Percentiles rank a stretch among this genome's conserved stretches.
Evolutionary conservation across 768 basidiomycete species (phyloP).

Genomic region (Sporobolomyces pararoseus): DNA sequence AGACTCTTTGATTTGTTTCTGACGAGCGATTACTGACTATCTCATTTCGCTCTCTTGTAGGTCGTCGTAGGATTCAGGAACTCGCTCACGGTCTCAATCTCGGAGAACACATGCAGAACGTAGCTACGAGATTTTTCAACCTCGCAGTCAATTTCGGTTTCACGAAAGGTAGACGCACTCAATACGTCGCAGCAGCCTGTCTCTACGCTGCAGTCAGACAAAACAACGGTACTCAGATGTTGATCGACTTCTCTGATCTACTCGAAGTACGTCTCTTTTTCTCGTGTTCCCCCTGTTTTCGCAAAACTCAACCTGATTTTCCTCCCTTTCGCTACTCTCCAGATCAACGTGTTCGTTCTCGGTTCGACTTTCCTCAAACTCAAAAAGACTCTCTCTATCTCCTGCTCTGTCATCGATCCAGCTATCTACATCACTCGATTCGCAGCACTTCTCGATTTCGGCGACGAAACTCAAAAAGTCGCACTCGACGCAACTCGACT

Average conservation of each 20-base stretch:
- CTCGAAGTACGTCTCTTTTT: constrained; percentile 61
- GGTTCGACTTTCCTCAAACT: constrained; percentile 94
- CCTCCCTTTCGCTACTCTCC: no score
- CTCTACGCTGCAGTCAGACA: constrained; percentile 89
- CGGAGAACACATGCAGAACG: constrained; percentile 71
- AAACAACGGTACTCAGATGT: constrained; percentile 91
- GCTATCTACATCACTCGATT: constrained; percentile 96
- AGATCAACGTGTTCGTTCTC: constrained; percentile 97
- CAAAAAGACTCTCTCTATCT: constrained; percentile 76
- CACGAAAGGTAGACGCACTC: constrained; percentile 81
- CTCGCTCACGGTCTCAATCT: constrained; percentile 73
- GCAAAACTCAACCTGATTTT: no score
- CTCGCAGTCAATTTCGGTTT: constrained; percentile 92
- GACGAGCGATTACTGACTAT: not conserved
- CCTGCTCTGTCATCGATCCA: constrained; percentile 85
- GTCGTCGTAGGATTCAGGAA: constrained; percentile 74
- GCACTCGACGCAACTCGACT: constrained; percentile 90
- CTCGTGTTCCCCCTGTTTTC: not conserved
- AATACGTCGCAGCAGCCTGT: constrained; percentile 93
- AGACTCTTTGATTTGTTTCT: constrained; percentile 42
- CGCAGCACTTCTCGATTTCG: constrained; percentile 88
- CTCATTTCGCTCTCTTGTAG: constrained; percentile 46
- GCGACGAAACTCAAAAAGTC: constrained; percentile 85
- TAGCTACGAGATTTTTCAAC: constrained; percentile 82
- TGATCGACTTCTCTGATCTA: constrained; percentile 97